Percentiles rank a stretch among this genome's conserved stretches.
Conservation (phyloP, 495 filamentous ascomycete genomes). For the Cercophora newfieldiana region DNA sequence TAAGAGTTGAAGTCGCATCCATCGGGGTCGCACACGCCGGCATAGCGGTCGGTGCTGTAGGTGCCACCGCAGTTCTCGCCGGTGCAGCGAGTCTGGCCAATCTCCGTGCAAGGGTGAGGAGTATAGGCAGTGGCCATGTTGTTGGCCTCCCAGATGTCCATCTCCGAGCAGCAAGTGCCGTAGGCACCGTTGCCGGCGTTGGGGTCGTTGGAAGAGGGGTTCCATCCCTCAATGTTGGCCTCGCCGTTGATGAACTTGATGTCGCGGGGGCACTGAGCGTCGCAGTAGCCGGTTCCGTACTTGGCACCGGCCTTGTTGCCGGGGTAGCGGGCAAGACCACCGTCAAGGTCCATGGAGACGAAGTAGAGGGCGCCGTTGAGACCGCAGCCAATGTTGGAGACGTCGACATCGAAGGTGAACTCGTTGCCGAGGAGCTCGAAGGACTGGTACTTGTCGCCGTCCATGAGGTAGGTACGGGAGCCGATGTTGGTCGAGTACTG, state of each 20-base stretch:
- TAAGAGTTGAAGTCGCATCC: slow-evolving; percentile 76
- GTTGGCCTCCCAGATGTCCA: slow-evolving; percentile 71
- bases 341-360: slow-evolving; percentile 55
- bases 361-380: slow-evolving; percentile 59
- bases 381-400: slow-evolving; percentile 40
- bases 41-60: slow-evolving; percentile 47
- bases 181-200: slow-evolving; percentile 59
- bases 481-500: slow-evolving; percentile 50
- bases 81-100: slow-evolving; percentile 56
- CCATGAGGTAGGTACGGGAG: slow-evolving; percentile 60
- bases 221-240: slow-evolving; percentile 61
- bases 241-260: slow-evolving; percentile 51
- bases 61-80: slow-evolving; percentile 48
- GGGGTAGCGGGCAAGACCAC: slow-evolving; percentile 49
- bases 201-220: slow-evolving; percentile 53
- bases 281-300: slow-evolving; percentile 60
- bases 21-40: slow-evolving; percentile 66
- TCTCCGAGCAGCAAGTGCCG: slow-evolving; percentile 69
- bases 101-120: slow-evolving; percentile 64
- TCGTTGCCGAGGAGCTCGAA: slow-evolving; percentile 33
- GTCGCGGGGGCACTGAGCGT: slow-evolving; percentile 54
- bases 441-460: slow-evolving; percentile 50
- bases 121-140: slow-evolving; percentile 60
- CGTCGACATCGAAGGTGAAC: slow-evolving; percentile 54
- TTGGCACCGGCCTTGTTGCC: slow-evolving; percentile 58